Base-by-base conservation (phyloP, 805 yeast genomes). In the Candida broadrunensis region DNA sequence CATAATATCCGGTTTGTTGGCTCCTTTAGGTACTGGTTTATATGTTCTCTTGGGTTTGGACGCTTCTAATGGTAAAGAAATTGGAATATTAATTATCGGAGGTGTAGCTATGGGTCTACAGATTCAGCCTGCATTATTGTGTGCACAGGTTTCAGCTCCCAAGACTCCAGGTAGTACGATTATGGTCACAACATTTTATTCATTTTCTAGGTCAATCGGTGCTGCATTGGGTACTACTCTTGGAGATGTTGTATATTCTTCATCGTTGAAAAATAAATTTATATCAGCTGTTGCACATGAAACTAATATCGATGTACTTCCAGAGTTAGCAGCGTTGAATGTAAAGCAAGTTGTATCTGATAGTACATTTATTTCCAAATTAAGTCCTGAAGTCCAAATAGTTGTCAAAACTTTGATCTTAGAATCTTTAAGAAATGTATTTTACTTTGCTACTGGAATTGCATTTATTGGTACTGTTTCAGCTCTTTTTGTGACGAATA, bases 81-180 rank as follows among this genome's bases (percentile, higher is more conserved):
- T 78, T 38, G 78, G 81, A 0, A 58, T 65, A 26, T 67, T 73
- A 40, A 70, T 77, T 23, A 48, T 74, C 4, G 51, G 62, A 8
- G 85, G 85, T 19, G 57, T 70, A 4, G 65, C 75, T 0, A 54
- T 68, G 32, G 85, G 85, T 2, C 26, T 73, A n/a, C 61, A 58
- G 39, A 58, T 76, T 52, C 82, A 78, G 52, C 60, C 77, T 2
- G 48, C 67, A 13, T 58, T 75, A 35, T 50, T 75, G 21, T 52
- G 71, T 1, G 64, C 75, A 1, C 81, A 78, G 49, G 53, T 78
- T 6, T 58, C 67, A 16, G 78, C 79, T 11, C 81, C 83, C 23
- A 73, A 76, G 44, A 54, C 63, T 1, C 68, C 75, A 6, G 83
- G 82, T 12, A 67, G 73, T 3, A 63, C 67, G 6, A 73, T 78